Conservation (phyloP, 2,329 filamentous ascomycete species). For the Microcyclospora tardicrescens region DNA sequence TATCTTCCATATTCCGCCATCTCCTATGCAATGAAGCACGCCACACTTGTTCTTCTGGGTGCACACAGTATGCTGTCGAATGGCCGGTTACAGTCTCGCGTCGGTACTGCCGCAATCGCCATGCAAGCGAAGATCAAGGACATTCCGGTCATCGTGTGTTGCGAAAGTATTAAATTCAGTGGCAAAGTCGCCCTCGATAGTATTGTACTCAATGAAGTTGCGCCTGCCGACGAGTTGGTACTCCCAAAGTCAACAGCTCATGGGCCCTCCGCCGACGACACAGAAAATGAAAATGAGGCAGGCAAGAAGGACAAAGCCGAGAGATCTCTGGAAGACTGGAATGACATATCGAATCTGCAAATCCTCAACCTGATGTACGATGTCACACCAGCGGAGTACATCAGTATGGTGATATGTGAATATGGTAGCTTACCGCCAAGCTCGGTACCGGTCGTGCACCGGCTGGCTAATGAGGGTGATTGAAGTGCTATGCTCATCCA, state of each 20-base stretch:
- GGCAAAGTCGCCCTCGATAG: constrained; percentile 81
- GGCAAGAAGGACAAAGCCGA: constrained; percentile 11
- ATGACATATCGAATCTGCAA: constrained; percentile 46
- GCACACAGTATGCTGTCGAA: constrained; percentile 95
- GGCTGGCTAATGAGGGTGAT: constrained; percentile 27
- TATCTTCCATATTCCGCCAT: constrained; percentile 74
- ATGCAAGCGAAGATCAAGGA: constrained; percentile 65
- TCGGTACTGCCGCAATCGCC: constrained; percentile 77
- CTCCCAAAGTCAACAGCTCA: constrained; percentile 6
- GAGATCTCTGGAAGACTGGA: constrained; percentile 38
- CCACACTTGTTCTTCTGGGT: constrained; percentile 66
- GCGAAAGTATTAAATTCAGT: constrained; percentile 92
- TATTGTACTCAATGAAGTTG: constrained; percentile 88
- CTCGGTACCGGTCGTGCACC: constrained; percentile 64
- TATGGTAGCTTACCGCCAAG: constrained; percentile 75
- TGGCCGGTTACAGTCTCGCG: constrained; percentile 74
- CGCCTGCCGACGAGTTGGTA: constrained; percentile 54
- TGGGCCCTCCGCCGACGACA: constrained; percentile 1
- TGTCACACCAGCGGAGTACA: constrained; percentile 74
- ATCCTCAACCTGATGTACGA: constrained; percentile 75
- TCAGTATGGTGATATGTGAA: constrained; percentile 84
- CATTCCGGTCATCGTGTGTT: constrained; percentile 75
- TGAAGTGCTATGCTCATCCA: neutral
- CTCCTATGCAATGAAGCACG: constrained; percentile 56
- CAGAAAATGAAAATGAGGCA: constrained; percentile 15